Conservation (phyloP, 2,329 filamentous ascomycete genomes). For the Aspergillus latus region DNA sequence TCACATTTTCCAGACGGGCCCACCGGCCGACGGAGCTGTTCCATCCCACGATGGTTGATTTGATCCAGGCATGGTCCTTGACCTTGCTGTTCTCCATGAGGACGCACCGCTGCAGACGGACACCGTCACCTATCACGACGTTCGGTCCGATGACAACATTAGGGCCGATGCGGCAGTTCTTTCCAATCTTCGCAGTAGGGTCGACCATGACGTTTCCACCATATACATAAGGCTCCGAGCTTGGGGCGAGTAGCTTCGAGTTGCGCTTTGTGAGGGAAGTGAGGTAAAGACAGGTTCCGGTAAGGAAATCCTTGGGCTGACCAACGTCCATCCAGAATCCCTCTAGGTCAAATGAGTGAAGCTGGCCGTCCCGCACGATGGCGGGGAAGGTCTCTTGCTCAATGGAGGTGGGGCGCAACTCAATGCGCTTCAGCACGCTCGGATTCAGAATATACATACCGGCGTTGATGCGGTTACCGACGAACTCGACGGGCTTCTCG, state of each 20-base stretch:
- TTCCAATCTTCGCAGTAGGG: slow-evolving; percentile 90
- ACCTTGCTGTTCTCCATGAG: slow-evolving; percentile 86
- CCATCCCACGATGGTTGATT: slow-evolving; percentile 98
- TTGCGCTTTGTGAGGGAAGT: slow-evolving; percentile 87
- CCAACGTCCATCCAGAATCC: slow-evolving; percentile 99
- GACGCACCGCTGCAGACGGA: slow-evolving; percentile 89
- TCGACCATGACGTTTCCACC: slow-evolving; percentile 96
- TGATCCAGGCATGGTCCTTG: slow-evolving; percentile 98
- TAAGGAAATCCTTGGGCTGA: slow-evolving; percentile 97
- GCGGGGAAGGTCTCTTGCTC: slow-evolving; percentile 98
- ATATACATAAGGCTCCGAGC: slow-evolving; percentile 76
- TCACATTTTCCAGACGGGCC: slow-evolving; percentile 96
- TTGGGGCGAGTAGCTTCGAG: slow-evolving; percentile 76
- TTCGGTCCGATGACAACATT: slow-evolving; percentile 95
- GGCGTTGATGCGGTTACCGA: slow-evolving; percentile 97
- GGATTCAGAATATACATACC: slow-evolving; percentile 98
- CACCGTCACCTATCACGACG: slow-evolving; percentile 89
- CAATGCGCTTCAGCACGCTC: slow-evolving; percentile 83
- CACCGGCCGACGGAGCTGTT: slow-evolving; percentile 94
- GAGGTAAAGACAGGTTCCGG: slow-evolving; percentile 93
- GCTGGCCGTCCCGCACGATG: slow-evolving; percentile 81
- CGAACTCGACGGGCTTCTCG: slow-evolving; percentile 98
- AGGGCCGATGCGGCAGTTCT: slow-evolving; percentile 96
- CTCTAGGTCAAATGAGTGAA: slow-evolving; percentile 95
- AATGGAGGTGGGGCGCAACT: slow-evolving; percentile 93